These are phyloP conservation scores for Auriscalpium orientale DNA, from an alignment of 768 basidiomycete genomes.

Conservation along the genomic window DNA sequence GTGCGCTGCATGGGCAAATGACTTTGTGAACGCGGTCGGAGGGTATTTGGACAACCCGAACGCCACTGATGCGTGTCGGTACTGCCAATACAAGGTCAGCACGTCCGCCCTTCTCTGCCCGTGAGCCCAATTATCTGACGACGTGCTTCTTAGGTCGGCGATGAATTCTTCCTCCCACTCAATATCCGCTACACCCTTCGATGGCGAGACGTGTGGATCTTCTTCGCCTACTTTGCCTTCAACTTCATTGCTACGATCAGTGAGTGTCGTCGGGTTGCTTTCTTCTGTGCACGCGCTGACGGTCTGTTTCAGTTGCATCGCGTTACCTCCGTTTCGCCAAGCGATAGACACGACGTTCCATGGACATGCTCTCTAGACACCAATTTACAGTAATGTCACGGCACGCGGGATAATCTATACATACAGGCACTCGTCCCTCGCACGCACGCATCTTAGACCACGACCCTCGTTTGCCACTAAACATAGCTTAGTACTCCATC, in stretches of 20 bases:
- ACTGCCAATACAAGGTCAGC: conserved; percentile 55
- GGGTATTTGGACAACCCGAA: conserved; percentile 70
- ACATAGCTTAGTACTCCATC: too few relatives aligned
- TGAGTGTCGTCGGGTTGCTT: conserved; percentile 17
- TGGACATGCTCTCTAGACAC: too few relatives aligned
- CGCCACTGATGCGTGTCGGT: conserved; percentile 55
- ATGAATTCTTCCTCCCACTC: conserved; percentile 62
- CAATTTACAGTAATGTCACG: too few relatives aligned
- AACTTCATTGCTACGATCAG: conserved; percentile 58
- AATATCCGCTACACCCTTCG: conserved; percentile 55
- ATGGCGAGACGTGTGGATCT: conserved; percentile 64
- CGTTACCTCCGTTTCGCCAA: conserved; percentile 39
- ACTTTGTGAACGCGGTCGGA: conserved; percentile 53
- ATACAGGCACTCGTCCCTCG: too few relatives aligned
- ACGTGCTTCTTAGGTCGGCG: conserved; percentile 39
- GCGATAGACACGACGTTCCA: conserved; percentile 1
- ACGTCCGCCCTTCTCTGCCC: too few relatives aligned
- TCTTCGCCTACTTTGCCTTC: conserved; percentile 62
- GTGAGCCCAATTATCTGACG: background rate
- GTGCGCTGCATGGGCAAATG: conserved; percentile 61
- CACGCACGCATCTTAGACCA: too few relatives aligned
- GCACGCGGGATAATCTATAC: too few relatives aligned
- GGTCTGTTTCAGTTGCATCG: conserved; percentile 46
- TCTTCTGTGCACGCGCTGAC: background rate
- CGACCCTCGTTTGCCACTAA: too few relatives aligned